These are phyloP conservation scores for Solioccasus polychromus DNA, from an alignment of 768 basidiomycete species.

Conservation along the genomic window DNA sequence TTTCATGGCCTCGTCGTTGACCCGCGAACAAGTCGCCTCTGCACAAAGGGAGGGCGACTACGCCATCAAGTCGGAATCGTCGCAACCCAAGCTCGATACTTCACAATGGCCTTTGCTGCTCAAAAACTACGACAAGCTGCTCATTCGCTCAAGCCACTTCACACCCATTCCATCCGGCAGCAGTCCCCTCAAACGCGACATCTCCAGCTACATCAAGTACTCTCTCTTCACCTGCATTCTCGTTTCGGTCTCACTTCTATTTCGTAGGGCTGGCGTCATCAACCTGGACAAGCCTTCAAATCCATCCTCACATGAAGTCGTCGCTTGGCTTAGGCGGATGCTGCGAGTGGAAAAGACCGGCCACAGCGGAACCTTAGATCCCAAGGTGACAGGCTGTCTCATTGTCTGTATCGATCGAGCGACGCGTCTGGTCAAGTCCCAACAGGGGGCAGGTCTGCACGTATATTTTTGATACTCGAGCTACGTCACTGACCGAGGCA, in stretches of 20 bases:
- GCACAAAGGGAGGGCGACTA: conserved; percentile 76
- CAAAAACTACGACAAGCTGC: conserved; percentile 98
- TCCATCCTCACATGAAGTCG: conserved; percentile 98
- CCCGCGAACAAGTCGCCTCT: conserved; percentile 66
- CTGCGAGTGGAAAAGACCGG: conserved; percentile 97
- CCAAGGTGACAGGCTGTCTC: conserved; percentile 97
- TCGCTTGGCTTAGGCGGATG: conserved; percentile 98
- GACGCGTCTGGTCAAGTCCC: conserved; percentile 95
- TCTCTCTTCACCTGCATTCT: conserved; percentile 4
- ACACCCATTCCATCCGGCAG: conserved; percentile 95
- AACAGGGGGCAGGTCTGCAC: conserved; percentile 89
- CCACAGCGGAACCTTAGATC: conserved; percentile 97
- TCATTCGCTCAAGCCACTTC: conserved; percentile 94
- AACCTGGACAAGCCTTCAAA: conserved; percentile 99
- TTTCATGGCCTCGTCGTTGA: conserved; percentile 37
- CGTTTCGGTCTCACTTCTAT: conserved; percentile 1
- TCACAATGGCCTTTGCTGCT: conserved; percentile 97
- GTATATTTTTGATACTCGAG: not conserved
- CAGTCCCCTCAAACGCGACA: conserved; percentile 93
- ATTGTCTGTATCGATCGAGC: conserved; percentile 99
- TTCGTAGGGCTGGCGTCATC: conserved; percentile 90
- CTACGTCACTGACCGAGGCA: conserved; percentile 3
- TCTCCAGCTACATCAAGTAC: conserved; percentile 87
- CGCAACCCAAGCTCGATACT: conserved; percentile 80
- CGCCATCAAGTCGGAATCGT: conserved; percentile 75